Percentiles rank a stretch among this genome's conserved stretches.
Conservation (phyloP, 2,329 filamentous ascomycete species). For the Grosmannia huntii region DNA sequence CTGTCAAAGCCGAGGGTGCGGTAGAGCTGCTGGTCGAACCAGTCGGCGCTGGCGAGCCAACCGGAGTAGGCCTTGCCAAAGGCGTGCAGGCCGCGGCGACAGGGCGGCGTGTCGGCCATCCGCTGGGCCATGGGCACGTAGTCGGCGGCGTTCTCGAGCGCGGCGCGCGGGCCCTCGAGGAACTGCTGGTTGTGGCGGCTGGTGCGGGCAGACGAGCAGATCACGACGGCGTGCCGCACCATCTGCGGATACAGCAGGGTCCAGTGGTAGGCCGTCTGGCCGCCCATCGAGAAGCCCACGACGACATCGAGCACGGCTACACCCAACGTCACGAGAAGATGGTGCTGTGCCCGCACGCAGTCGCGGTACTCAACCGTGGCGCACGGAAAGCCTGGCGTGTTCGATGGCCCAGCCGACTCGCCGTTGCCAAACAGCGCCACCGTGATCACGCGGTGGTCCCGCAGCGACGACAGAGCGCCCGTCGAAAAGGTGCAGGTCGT, state of each 20-base stretch:
- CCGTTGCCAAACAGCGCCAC: slow-evolving; percentile 39
- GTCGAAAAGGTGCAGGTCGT: slow-evolving; percentile 2
- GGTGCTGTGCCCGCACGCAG: slow-evolving; percentile 36
- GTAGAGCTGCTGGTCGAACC: slow-evolving; percentile 61
- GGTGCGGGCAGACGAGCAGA: slow-evolving; percentile 37
- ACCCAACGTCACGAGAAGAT: slow-evolving; percentile 26
- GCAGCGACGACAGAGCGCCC: background rate
- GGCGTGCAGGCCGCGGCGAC: slow-evolving; percentile 44
- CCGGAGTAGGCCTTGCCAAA: slow-evolving; percentile 66
- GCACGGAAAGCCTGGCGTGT: slow-evolving; percentile 29
- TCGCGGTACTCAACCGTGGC: slow-evolving; percentile 29
- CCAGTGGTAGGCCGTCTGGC: slow-evolving; percentile 40
- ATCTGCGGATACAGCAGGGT: slow-evolving; percentile 35
- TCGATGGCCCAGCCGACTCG: slow-evolving; percentile 40
- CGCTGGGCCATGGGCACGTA: slow-evolving; percentile 31
- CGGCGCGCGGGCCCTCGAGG: slow-evolving; percentile 38
- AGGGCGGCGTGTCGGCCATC: slow-evolving; percentile 17
- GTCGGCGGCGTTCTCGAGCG: slow-evolving; percentile 28
- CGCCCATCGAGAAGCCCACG: slow-evolving; percentile 45
- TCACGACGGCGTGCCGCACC: slow-evolving; percentile 29
- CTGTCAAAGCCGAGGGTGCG: slow-evolving; percentile 52
- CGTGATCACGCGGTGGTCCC: slow-evolving; percentile 34
- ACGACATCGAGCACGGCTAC: slow-evolving; percentile 31
- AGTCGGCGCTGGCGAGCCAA: slow-evolving; percentile 70
- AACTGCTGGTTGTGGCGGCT: slow-evolving; percentile 41